phyloP scores from a whole-genome alignment of 768 basidiomycete genomes.

The Psilocybe tampanensis region DNA sequence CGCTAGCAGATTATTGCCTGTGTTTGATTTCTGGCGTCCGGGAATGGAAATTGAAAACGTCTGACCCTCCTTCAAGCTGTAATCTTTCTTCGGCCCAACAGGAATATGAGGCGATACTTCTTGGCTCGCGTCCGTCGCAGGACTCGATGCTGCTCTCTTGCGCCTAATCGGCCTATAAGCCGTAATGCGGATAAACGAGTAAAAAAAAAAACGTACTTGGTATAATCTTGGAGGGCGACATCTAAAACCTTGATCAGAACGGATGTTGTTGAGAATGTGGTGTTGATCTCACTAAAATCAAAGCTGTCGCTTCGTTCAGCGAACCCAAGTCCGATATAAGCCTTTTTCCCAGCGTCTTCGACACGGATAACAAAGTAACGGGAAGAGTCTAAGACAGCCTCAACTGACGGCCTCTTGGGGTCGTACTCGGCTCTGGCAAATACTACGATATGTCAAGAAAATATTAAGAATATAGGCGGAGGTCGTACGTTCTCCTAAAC shows the following conservation, averaged over 20 bases:
- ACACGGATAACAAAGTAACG: slow-evolving; percentile 93
- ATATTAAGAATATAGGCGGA: slow-evolving; percentile 5
- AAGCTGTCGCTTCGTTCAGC: slow-evolving; percentile 87
- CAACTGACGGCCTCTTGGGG: slow-evolving; percentile 78
- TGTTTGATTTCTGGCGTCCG: slow-evolving; percentile 57
- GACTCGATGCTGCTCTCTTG: slow-evolving; percentile 63
- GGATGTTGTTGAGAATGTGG: not conserved
- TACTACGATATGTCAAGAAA: slow-evolving; percentile 45
- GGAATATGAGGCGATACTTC: slow-evolving; percentile 71
- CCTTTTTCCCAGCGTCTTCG: slow-evolving; percentile 85
- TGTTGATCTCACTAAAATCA: slow-evolving; percentile 75
- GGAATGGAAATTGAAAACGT: slow-evolving; percentile 93
- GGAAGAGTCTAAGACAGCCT: slow-evolving; percentile 94
- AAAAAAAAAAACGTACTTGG: slow-evolving; percentile 59
- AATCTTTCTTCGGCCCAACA: slow-evolving; percentile 87
- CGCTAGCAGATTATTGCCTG: slow-evolving; percentile 39
- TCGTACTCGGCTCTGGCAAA: slow-evolving; percentile 90
- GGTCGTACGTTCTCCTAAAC: slow-evolving; percentile 63
- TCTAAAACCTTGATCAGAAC: slow-evolving; percentile 43
- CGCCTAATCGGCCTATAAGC: slow-evolving; percentile 43
- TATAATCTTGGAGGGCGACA: slow-evolving; percentile 85
- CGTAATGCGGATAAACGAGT: slow-evolving; percentile 3
- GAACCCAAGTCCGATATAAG: slow-evolving; percentile 95
- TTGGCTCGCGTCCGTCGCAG: slow-evolving; percentile 40
- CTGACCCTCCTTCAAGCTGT: slow-evolving; percentile 92